Conservation (phyloP, 164 flowering plant genomes). For the Stephania yunnanensis region DNA sequence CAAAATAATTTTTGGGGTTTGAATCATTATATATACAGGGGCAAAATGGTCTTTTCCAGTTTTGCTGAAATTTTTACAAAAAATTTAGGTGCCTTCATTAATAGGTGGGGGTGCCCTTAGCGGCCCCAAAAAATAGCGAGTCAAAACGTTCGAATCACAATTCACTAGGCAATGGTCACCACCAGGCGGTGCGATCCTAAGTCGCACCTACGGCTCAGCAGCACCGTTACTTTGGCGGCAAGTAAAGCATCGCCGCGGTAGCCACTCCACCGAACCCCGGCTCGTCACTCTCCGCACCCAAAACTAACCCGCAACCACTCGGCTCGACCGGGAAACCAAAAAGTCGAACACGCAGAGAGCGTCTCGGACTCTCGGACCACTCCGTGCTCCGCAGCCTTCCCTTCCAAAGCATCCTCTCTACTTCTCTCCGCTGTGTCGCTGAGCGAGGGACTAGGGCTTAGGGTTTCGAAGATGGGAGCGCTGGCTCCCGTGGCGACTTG, state of each 20-base stretch:
- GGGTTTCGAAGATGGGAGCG: slow-evolving; percentile 41
- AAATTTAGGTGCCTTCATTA: too few species aligned
- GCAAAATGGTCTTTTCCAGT: too few species aligned
- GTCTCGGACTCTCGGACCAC: too few species aligned
- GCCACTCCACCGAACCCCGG: not conserved
- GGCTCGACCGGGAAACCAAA: not conserved
- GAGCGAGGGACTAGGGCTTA: not conserved
- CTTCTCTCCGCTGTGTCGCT: not conserved
- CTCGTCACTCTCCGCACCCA: not conserved
- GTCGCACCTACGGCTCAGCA: not conserved
- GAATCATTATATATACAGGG: too few species aligned
- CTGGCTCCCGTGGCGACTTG: slow-evolving; percentile 46
- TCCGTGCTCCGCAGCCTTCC: not conserved
- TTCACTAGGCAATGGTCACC: too few species aligned
- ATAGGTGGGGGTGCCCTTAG: too few species aligned
- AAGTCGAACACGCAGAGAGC: not conserved
- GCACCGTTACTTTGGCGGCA: not conserved
- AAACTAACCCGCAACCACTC: not conserved
- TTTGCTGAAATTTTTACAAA: too few species aligned
- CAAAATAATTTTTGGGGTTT: too few species aligned
- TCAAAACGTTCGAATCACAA: too few species aligned
- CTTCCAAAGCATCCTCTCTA: not conserved
- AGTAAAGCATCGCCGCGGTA: too few species aligned
- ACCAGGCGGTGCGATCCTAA: not conserved
- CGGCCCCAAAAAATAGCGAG: too few species aligned